These are phyloP conservation scores for Penicillium vulpinum DNA, from an alignment of 2,329 filamentous ascomycete genomes.

Conservation along the genomic window DNA sequence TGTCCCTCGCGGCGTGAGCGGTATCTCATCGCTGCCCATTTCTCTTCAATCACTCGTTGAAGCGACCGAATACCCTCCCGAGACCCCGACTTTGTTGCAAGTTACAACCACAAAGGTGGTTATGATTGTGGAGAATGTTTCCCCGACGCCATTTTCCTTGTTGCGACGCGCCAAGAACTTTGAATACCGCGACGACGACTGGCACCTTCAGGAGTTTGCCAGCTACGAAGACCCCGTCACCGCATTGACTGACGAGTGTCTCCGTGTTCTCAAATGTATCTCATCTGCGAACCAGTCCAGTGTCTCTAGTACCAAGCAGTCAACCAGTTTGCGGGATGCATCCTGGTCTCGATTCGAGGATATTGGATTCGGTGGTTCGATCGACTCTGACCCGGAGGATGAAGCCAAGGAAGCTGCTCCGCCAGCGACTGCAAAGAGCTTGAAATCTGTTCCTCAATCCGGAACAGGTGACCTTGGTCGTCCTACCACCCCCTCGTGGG, in stretches of 20 bases:
- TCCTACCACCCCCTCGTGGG: constrained; percentile 96
- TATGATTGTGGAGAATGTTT: constrained; percentile 95
- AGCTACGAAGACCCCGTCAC: constrained; percentile 85
- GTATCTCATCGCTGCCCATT: constrained; percentile 82
- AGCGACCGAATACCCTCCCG: constrained; percentile 91
- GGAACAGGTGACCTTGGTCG: constrained; percentile 67
- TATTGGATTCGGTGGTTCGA: constrained; percentile 77
- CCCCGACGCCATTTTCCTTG: constrained; percentile 88
- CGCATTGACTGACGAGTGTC: constrained; percentile 90
- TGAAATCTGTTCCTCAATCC: constrained; percentile 68
- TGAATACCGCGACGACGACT: constrained; percentile 87
- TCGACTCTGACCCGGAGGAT: constrained; percentile 69
- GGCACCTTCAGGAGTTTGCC: constrained; percentile 79
- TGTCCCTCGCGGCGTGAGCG: constrained; percentile 64
- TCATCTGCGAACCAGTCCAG: constrained; percentile 85
- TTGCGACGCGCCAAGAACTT: constrained; percentile 91
- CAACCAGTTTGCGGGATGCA: constrained; percentile 74
- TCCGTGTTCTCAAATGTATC: constrained; percentile 83
- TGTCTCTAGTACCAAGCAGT: constrained; percentile 68
- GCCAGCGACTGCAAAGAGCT: constrained; percentile 33
- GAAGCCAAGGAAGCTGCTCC: constrained; percentile 40
- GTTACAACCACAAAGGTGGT: constrained; percentile 82
- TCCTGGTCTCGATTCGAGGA: constrained; percentile 98
- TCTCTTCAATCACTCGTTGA: constrained; percentile 87
- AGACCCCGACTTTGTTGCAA: constrained; percentile 72